These are phyloP conservation scores for Eucalyptus pumila DNA, from an alignment of 345 rosid species.

Conservation along the genomic window DNA sequence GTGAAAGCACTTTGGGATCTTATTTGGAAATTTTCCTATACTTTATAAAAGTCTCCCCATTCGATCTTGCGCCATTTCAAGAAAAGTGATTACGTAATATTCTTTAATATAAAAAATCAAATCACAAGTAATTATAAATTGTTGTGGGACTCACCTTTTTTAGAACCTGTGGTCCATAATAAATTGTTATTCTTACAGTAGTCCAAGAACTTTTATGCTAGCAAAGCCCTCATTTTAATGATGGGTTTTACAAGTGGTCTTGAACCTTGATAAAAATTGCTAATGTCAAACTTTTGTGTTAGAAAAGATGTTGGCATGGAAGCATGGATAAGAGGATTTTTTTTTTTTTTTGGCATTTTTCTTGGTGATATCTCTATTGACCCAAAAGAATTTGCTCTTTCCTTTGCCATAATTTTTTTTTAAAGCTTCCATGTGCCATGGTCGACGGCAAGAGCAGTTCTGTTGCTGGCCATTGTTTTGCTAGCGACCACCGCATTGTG, in stretches of 20 bases:
- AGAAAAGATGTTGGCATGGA: background rate
- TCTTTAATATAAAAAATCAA: fast-evolving
- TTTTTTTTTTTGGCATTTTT: background rate
- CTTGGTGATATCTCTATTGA: background rate
- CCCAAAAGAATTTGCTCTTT: background rate
- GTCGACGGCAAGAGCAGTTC: background rate
- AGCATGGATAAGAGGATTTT: no score
- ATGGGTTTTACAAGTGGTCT: no score
- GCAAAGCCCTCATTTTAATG: no score
- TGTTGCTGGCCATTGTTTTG: background rate
- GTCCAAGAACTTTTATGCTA: no score
- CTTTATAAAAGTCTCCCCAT: no score
- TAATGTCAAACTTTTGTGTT: background rate
- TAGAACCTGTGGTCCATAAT: fast-evolving
- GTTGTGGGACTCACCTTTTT: fast-evolving
- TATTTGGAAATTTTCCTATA: no score
- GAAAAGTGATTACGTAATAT: no score
- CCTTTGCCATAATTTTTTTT: background rate
- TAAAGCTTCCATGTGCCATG: background rate
- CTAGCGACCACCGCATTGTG: background rate
- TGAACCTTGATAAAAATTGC: background rate
- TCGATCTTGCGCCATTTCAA: no score
- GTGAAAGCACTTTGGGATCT: fast-evolving
- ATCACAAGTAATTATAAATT: no score
- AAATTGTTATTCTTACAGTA: fast-evolving